Conservation (phyloP, 2,329 filamentous ascomycete genomes). For the Remersonia thermophila region DNA sequence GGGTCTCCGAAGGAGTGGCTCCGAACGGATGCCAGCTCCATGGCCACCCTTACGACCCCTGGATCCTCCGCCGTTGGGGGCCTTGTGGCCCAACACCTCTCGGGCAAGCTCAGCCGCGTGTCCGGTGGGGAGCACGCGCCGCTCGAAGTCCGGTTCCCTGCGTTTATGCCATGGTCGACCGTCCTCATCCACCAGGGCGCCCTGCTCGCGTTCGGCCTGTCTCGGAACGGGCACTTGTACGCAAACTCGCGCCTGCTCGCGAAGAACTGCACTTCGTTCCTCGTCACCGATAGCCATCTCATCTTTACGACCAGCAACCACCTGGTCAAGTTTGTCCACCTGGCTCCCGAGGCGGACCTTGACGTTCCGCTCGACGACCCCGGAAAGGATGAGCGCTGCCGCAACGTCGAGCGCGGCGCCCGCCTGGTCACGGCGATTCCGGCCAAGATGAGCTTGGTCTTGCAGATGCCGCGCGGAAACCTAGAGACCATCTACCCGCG, state of each 20-base stretch:
- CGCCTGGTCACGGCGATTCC: conserved; percentile 82
- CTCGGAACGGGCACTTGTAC: conserved; percentile 65
- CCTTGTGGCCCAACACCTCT: conserved; percentile 33
- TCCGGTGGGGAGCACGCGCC: conserved; percentile 22
- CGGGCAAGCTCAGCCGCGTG: conserved; percentile 33
- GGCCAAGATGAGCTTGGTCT: conserved; percentile 67
- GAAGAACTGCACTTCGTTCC: conserved; percentile 86
- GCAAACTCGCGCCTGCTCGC: conserved; percentile 61
- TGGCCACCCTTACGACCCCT: conserved; percentile 12
- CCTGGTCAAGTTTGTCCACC: conserved; percentile 85
- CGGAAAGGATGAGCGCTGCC: conserved; percentile 81
- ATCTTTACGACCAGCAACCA: conserved; percentile 90
- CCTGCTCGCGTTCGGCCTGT: conserved; percentile 48
- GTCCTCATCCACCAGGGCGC: conserved; percentile 30
- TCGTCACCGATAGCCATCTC: conserved; percentile 68
- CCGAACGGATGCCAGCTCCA: conserved; percentile 8
- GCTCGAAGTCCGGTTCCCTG: conserved; percentile 28
- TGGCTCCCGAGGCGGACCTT: conserved; percentile 49
- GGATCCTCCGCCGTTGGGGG: conserved; percentile 15
- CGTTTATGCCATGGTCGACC: conserved; percentile 41
- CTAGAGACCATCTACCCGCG: conserved; percentile 89
- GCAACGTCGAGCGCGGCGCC: conserved; percentile 82
- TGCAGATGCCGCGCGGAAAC: conserved; percentile 95
- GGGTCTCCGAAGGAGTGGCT: conserved; percentile 5
- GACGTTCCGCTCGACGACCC: conserved; percentile 79